Conservation (phyloP, 768 basidiomycete genomes). For the Podaxis rugospora region DNA sequence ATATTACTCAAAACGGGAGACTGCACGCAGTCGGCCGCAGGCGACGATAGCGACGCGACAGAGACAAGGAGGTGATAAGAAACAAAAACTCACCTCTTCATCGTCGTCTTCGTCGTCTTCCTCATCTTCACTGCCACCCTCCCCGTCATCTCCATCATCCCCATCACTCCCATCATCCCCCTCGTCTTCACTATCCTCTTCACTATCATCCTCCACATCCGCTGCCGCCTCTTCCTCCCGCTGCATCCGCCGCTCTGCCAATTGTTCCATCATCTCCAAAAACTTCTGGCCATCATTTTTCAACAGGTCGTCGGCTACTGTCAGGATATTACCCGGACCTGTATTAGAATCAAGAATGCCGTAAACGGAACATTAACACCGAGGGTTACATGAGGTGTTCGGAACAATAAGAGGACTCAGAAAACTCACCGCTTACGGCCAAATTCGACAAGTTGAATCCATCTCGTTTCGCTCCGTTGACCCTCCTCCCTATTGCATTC, state of each 20-base stretch:
- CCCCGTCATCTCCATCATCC: slow-evolving; percentile 56
- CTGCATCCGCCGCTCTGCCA: slow-evolving; percentile 91
- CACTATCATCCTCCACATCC: slow-evolving; percentile 43
- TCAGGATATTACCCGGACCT: slow-evolving; percentile 93
- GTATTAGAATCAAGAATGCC: slow-evolving; percentile 6
- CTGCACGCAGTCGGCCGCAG: not conserved
- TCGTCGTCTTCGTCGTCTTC: slow-evolving; percentile 67
- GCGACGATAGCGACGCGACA: not conserved
- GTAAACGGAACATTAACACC: not conserved
- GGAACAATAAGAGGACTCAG: slow-evolving; percentile 9
- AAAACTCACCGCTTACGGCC: slow-evolving; percentile 67
- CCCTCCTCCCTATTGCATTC: slow-evolving; percentile 17
- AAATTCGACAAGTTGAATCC: slow-evolving; percentile 82
- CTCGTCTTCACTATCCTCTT: slow-evolving; percentile 43
- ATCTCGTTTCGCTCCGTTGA: slow-evolving; percentile 32
- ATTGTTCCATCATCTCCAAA: slow-evolving; percentile 99
- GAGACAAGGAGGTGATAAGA: slow-evolving; percentile 12
- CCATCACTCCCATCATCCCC: slow-evolving; percentile 61
- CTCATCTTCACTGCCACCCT: slow-evolving; percentile 57
- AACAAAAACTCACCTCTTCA: slow-evolving; percentile 34
- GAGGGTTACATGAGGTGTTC: slow-evolving; percentile 8
- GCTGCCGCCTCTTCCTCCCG: slow-evolving; percentile 67
- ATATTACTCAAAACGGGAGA: not conserved
- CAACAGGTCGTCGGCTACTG: slow-evolving; percentile 96
- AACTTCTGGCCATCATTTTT: slow-evolving; percentile 99